Base-by-base conservation (phyloP, 371 early-diverging fungal genomes). In the Mortierella sp. region DNA sequence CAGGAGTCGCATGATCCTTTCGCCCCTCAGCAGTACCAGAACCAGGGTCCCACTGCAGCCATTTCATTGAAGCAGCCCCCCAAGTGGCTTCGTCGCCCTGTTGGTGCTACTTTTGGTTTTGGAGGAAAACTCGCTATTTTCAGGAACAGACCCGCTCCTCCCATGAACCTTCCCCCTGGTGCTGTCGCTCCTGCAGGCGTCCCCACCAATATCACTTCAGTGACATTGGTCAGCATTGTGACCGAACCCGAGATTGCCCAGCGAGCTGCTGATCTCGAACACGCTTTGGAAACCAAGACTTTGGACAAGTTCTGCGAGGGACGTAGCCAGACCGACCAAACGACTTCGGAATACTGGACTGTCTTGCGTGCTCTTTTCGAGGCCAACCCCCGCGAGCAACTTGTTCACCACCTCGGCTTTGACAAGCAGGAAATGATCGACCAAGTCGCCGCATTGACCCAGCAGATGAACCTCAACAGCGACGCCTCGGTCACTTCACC, bases 71-170 rank as follows among this genome's bases (percentile, higher is more conserved):
- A 94, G 75, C 93, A 95, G 40, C 96, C 98, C 57, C 99, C 99
- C 46, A 97, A 97, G 89, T 99, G 99, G 99, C 93, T 98, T 31
- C 93, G 96, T 51, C 92, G 98, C 8, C 98, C 98, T 24, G 94
- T 93, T 0, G 97, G 98, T 21, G 97, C 95, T 5, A 90, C 94
- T 0, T 99, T 96, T 90, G 96, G 96, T 13, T 98, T 97, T 80
- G 97, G 98, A 78, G 96, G 96, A 43, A 95, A 95, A 82, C 90
- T 99, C 28, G 95, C 95, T 24, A 88, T 90, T 84, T 48, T 88
- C 90, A 61, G 86, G 77, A 70, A 88, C 83, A 77, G 88, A 85
- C 79, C 90, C 81, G 77, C 89, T 79, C 85, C 85, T 37, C 74
- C 89, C 51, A 46, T 83, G 78, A 78, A 83, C 71, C 79, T 89